phyloP scores from a whole-genome alignment of 345 rosid species.

The Hibiscus trionum region DNA sequence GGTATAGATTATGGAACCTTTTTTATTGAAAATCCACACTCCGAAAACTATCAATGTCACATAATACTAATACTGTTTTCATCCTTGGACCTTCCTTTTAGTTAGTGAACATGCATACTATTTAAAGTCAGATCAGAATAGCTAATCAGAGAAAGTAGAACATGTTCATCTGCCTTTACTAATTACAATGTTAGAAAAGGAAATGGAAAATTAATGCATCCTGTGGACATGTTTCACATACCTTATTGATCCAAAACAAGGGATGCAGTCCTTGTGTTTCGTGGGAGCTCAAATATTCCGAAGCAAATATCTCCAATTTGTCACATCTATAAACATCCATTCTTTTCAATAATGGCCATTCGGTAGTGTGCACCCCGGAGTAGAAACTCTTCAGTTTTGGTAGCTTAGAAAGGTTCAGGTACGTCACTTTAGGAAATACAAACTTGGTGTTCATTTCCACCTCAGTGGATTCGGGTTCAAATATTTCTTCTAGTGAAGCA shows the following conservation, averaged over 20 bases:
- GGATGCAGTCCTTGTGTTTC: not conserved
- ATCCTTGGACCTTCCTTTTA: not conserved
- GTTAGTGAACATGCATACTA: not conserved
- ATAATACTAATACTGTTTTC: not conserved
- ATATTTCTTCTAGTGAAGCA: not conserved
- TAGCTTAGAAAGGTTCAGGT: not conserved
- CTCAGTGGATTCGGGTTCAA: not conserved
- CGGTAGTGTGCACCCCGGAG: not conserved
- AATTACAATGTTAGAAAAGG: not conserved
- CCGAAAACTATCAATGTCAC: too few species aligned
- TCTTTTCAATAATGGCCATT: slow-evolving; percentile 12
- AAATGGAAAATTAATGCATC: not conserved
- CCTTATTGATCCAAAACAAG: slow-evolving; percentile 13
- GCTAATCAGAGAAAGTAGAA: not conserved
- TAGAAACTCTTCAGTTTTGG: slow-evolving; percentile 8
- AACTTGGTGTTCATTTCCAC: not conserved
- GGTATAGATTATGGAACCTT: too few species aligned
- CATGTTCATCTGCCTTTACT: not conserved
- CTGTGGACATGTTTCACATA: not conserved
- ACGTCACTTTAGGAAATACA: slow-evolving; percentile 3
- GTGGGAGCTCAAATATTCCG: not conserved
- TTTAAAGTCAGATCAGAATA: not conserved
- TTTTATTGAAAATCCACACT: too few species aligned
- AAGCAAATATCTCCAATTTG: slow-evolving; percentile 6
- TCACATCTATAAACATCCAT: slow-evolving; percentile 4